A percentile compares a stretch with the other conserved stretches of the same genome.
Evolutionary conservation across 306 rosid genomes (phyloP).

Genomic region (Corylus heterophylla): DNA sequence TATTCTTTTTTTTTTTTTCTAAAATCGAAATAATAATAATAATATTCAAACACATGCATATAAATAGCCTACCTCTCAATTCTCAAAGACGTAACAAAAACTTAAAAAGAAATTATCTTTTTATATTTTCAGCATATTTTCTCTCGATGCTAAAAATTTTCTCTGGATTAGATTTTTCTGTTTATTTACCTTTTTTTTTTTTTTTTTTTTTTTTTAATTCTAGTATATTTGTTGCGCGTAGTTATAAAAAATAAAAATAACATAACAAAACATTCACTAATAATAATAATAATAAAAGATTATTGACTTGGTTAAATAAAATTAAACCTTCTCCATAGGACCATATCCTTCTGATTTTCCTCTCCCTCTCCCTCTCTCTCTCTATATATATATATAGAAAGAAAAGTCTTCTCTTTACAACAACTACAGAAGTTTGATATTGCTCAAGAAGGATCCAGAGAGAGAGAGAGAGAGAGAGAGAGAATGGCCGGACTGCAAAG

Average conservation of each 20-base stretch:
- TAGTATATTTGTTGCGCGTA: no score
- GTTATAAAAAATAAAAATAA: no score
- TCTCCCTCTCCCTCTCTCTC: neutral
- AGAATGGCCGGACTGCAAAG: conserved; percentile 81
- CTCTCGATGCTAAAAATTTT: no score
- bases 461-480: conserved; percentile 2
- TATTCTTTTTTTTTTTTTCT: neutral
- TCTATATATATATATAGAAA: neutral
- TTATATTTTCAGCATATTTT: no score
- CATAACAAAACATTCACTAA: no score
- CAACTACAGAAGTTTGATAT: neutral
- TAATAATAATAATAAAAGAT: neutral
- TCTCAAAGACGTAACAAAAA: no score
- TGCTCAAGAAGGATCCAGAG: conserved; percentile 13
- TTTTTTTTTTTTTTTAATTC: no score
- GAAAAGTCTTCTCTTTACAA: conserved; percentile 5
- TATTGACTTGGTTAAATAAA: conserved; percentile 19
- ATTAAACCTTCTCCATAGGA: no score
- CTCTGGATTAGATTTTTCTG: no score
- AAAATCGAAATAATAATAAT: neutral
- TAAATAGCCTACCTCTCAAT: no score
- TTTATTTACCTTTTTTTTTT: no score
- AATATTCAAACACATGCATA: neutral
- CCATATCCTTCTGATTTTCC: conserved; percentile 4
- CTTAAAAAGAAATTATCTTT: no score